Evolutionary conservation across 2,329 filamentous ascomycete genomes (phyloP).

Genomic region (Boeremia lycopersici): DNA sequence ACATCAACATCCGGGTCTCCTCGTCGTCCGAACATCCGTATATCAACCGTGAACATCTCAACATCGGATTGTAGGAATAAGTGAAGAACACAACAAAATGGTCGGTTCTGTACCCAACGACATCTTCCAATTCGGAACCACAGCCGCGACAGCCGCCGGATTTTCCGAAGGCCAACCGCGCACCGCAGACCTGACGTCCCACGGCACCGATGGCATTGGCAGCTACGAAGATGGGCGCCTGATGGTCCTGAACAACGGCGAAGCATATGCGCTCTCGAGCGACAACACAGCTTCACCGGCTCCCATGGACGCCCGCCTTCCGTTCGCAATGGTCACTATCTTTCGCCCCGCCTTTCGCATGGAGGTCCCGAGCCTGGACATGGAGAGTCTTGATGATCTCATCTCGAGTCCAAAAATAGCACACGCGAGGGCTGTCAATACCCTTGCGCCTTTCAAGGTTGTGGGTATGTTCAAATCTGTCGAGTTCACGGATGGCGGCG

Average conservation of each 20-base stretch:
- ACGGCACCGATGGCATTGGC: constrained; percentile 52
- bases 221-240: constrained; percentile 50
- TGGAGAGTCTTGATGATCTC: constrained; percentile 26
- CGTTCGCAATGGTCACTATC: constrained; percentile 51
- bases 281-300: constrained; percentile 42
- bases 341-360: constrained; percentile 46
- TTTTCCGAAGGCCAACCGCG: constrained; percentile 44
- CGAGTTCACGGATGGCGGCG: constrained; percentile 26
- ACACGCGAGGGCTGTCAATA: constrained; percentile 43
- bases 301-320: constrained; percentile 41
- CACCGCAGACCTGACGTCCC: constrained; percentile 47
- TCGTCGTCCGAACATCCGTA: constrained; percentile 10
- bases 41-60: neutral
- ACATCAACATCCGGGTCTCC: constrained; percentile 10
- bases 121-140: constrained; percentile 53
- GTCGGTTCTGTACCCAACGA: constrained; percentile 52
- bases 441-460: constrained; percentile 49
- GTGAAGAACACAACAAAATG: constrained; percentile 29
- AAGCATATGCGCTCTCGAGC: constrained; percentile 37
- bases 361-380: constrained; percentile 27
- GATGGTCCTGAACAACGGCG: constrained; percentile 45
- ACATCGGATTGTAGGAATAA: neutral
- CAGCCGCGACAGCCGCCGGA: constrained; percentile 45
- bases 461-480: constrained; percentile 46
- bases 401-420: constrained; percentile 22